Evolutionary conservation across 2,329 filamentous ascomycete species (phyloP).

Genomic region (Cercospora sp.): DNA sequence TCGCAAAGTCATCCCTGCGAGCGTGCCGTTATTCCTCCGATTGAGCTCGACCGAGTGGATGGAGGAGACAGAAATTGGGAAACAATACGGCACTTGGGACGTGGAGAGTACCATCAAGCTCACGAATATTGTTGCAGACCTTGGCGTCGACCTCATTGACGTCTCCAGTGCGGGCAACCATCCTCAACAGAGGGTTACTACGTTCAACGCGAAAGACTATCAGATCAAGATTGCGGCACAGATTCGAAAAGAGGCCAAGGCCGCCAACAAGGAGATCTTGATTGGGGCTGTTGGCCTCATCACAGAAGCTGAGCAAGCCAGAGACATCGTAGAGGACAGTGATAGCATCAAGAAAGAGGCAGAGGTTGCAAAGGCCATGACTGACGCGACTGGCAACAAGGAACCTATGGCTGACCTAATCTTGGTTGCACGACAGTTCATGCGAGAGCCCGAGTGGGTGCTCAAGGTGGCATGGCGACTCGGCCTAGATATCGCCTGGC

Average conservation of each 20-base stretch:
- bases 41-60: conserved; percentile 75
- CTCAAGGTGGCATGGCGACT: conserved; percentile 53
- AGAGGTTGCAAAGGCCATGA: conserved; percentile 41
- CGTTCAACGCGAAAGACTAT: conserved; percentile 47
- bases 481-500: conserved; percentile 51
- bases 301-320: conserved; percentile 54
- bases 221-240: conserved; percentile 52
- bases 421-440: conserved; percentile 56
- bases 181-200: conserved; percentile 48
- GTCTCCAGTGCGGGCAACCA: conserved; percentile 75
- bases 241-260: conserved; percentile 45
- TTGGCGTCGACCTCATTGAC: conserved; percentile 83
- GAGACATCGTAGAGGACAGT: conserved; percentile 45
- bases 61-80: conserved; percentile 56
- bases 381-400: conserved; percentile 33
- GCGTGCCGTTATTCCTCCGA: conserved; percentile 70
- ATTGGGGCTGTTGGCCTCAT: conserved; percentile 57
- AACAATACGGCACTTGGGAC: conserved; percentile 64
- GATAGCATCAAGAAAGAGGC: conserved; percentile 30
- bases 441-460: conserved; percentile 58
- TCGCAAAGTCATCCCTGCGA: conserved; percentile 61
- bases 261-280: conserved; percentile 44
- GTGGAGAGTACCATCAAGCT: conserved; percentile 63
- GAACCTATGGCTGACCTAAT: conserved; percentile 51
- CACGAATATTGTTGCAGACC: conserved; percentile 65